Evolutionary conservation across 2,329 filamentous ascomycete species (phyloP), one percentile per base, ranked within the genome.

Genomic region (Penicillium sp.): DNA sequence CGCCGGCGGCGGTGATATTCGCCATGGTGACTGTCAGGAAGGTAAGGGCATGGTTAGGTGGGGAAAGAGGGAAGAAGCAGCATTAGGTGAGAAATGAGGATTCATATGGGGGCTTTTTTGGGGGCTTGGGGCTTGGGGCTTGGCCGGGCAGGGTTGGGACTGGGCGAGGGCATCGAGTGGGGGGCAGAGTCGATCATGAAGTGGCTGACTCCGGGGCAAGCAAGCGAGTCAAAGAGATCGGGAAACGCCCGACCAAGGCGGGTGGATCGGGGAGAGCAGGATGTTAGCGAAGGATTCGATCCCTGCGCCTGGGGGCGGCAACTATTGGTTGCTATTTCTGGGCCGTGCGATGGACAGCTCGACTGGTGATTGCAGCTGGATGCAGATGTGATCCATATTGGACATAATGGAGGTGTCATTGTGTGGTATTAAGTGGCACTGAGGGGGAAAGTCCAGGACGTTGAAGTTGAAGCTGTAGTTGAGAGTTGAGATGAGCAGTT

Each of bases 1-100:
- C 62, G 10, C 64, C 68, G 43, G 67, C 60, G 43, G 64, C 58
- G 41, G 44, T 49, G 34, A 54, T 57, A 42, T 60, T 54, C 52
- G 51, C 54, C 66, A 69, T 69, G 55, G 52, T 58, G 53, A 27
- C 27, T 42, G 29, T 49, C 32, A 55, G 29, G 52, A 43, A 39
- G 34, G 36, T 39, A 2, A 20, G 41, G 43, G 26, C 49, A 58
- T 53, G 32, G 15, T 41, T 34, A 41, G 34, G 34, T 40, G 41
- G 41, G 41, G 48, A 42, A 42, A 26, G 15, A 18, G 20, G 26
- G 34, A 26, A 29, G 21, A 26, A 37, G 32, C 23, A 29, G 15
- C 29, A 34, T 36, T 13, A 27, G 43, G 23, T 42, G 39, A 42
- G 39, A 18, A 13, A 42, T 10, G 9, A 29, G 23, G 24, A 42